Evolutionary conservation across 1,139 yeast species (phyloP).

Genomic region (Taphrina flavorubra): DNA sequence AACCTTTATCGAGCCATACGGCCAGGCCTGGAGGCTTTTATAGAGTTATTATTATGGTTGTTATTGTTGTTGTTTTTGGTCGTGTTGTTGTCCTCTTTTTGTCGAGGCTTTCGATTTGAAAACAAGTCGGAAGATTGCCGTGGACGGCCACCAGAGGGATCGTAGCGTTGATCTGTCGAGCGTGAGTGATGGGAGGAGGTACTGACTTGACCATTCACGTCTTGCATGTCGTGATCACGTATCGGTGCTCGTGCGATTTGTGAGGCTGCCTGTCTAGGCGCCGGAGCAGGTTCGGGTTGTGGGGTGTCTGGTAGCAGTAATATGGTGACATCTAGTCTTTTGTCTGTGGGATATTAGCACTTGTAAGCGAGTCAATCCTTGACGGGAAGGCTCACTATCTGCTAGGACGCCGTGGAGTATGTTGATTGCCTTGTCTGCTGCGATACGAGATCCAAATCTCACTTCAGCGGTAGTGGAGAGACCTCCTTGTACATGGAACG

Average conservation of each 20-base stretch:
- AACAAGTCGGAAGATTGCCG: neutral
- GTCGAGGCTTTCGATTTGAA: neutral
- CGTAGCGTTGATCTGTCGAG: neutral
- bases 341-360: constrained; percentile 1
- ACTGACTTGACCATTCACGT: neutral
- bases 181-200: neutral
- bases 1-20: neutral
- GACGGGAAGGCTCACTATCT: constrained; percentile 12
- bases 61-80: too few relatives aligned
- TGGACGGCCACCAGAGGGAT: neutral
- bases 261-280: neutral
- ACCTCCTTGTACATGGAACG: constrained; percentile 31
- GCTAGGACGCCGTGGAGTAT: constrained; percentile 25
- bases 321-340: constrained; percentile 25
- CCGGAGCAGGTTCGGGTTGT: neutral
- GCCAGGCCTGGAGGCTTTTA: neutral
- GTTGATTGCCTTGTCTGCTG: constrained; percentile 38
- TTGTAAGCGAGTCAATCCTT: neutral
- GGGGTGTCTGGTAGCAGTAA: constrained; percentile 14
- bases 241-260: neutral
- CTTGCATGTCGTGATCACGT: constrained; percentile 12
- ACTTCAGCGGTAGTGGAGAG: constrained; percentile 31
- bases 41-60: neutral
- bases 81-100: neutral
- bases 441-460: constrained; percentile 28